Evolutionary conservation across 345 rosid species (phyloP).

Genomic region (Crucihimalaya himalaica): DNA sequence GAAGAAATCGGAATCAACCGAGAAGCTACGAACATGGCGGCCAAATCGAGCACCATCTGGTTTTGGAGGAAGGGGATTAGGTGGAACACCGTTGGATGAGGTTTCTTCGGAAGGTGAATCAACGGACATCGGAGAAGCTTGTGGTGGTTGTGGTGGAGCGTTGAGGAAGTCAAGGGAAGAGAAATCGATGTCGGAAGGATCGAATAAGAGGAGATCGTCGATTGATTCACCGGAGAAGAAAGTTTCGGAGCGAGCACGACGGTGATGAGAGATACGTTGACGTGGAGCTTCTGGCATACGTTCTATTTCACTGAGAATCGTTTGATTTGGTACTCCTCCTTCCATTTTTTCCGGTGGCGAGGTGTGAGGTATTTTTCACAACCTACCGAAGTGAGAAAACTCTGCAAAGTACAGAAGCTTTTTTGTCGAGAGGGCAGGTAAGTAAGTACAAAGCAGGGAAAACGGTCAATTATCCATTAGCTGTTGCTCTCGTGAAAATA

Average conservation of each 20-base stretch:
- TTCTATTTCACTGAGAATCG: slow-evolving; percentile 48
- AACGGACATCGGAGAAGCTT: slow-evolving; percentile 47
- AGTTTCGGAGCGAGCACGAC: slow-evolving; percentile 91
- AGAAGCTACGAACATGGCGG: slow-evolving; percentile 78
- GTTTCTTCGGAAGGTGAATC: slow-evolving; percentile 73
- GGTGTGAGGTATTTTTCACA: neutral
- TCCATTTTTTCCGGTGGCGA: neutral
- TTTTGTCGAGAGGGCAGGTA: neutral
- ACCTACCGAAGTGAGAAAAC: neutral
- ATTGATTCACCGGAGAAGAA: slow-evolving; percentile 66
- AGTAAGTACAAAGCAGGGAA: neutral
- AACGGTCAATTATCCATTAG: no score
- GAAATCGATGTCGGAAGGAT: slow-evolving; percentile 80
- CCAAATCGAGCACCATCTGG: neutral
- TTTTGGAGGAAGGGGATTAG: slow-evolving; percentile 38
- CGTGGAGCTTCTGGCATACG: slow-evolving; percentile 68
- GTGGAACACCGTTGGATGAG: slow-evolving; percentile 48
- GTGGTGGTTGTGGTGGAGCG: slow-evolving; percentile 33
- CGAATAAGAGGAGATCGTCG: slow-evolving; percentile 87
- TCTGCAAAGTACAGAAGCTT: neutral
- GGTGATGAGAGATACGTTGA: slow-evolving; percentile 65
- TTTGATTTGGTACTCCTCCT: neutral
- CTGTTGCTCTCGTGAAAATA: no score
- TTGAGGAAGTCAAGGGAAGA: slow-evolving; percentile 68
- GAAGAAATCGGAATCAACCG: slow-evolving; percentile 89